Conservation (phyloP, 352 stramenopile genomes). For the Phytophthora pinifolia region DNA sequence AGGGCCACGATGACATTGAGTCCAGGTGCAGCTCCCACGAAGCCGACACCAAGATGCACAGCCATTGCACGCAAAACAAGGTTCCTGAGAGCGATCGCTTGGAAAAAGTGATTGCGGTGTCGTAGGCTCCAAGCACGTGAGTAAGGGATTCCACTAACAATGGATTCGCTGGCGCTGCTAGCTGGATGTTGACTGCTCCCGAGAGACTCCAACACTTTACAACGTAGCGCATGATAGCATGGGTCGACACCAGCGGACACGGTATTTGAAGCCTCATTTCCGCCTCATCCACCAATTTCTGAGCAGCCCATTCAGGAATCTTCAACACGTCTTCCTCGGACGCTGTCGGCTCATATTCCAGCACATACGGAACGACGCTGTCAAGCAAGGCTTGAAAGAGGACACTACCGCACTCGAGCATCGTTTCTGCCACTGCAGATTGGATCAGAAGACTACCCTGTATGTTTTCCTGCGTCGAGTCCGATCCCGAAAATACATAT, state of each 20-base stretch:
- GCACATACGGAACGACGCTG: slow-evolving; percentile 26
- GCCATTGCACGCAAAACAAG: slow-evolving; percentile 38
- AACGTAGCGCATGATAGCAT: slow-evolving; percentile 34
- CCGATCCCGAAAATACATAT: slow-evolving; percentile 4
- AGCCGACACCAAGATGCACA: slow-evolving; percentile 31
- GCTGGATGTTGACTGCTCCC: slow-evolving; percentile 4
- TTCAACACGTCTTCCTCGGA: slow-evolving; percentile 7
- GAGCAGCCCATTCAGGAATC: slow-evolving; percentile 17
- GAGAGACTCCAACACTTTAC: slow-evolving; percentile 34
- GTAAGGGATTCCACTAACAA: slow-evolving; percentile 28
- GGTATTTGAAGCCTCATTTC: slow-evolving; percentile 7
- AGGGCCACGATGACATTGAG: slow-evolving; percentile 2
- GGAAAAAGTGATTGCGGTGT: slow-evolving; percentile 26
- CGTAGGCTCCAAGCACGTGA: slow-evolving; percentile 27
- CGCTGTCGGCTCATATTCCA: slow-evolving; percentile 23
- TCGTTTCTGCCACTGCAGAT: slow-evolving; percentile 27
- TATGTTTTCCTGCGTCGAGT: slow-evolving; percentile 1
- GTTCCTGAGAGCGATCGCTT: slow-evolving; percentile 19
- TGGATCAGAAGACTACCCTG: slow-evolving; percentile 28
- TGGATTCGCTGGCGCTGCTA: not conserved
- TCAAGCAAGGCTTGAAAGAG: slow-evolving; percentile 20
- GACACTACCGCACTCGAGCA: slow-evolving; percentile 27
- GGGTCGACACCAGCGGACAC: slow-evolving; percentile 16
- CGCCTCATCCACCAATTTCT: slow-evolving; percentile 1
- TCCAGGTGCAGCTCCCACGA: slow-evolving; percentile 16